Percentiles rank a stretch among this genome's conserved stretches.
These are phyloP conservation scores for Cladosporium cucumerinum DNA, from an alignment of 2,329 filamentous ascomycete species.

Conservation along the genomic window DNA sequence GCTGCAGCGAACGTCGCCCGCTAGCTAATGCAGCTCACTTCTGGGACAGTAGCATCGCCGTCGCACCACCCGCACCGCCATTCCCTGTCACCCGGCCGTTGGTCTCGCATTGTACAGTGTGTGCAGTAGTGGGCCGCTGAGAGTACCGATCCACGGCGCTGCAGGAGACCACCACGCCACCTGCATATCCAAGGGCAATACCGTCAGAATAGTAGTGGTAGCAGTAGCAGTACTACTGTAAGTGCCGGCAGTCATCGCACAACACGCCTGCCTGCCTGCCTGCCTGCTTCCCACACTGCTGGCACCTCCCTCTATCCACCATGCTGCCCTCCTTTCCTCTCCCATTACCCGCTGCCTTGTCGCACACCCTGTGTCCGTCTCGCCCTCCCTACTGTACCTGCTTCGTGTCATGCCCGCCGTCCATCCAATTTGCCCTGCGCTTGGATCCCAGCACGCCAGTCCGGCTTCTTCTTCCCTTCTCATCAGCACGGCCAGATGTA, in stretches of 20 bases:
- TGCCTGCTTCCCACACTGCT: not conserved
- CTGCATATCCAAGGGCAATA: not conserved
- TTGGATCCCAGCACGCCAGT: not conserved
- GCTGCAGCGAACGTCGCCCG: slow-evolving; percentile 5
- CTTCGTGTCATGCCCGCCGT: slow-evolving; percentile 9
- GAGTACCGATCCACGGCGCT: slow-evolving; percentile 1
- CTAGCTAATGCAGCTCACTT: not conserved
- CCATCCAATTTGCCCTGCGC: slow-evolving; percentile 15
- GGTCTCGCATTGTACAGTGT: not conserved
- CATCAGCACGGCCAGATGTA: not conserved
- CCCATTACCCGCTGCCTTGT: not conserved
- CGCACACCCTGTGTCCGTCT: slow-evolving; percentile 8
- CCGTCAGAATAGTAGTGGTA: not conserved
- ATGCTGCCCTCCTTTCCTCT: not conserved
- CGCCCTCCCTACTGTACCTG: not conserved
- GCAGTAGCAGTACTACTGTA: not conserved
- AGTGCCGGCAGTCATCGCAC: not conserved
- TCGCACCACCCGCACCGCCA: not conserved
- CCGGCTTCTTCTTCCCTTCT: slow-evolving; percentile 6
- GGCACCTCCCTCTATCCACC: not conserved
- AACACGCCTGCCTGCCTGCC: too few species aligned
- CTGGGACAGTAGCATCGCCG: not conserved
- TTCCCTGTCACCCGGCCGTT: slow-evolving; percentile 7
- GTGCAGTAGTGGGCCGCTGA: not conserved
- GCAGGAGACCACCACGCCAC: slow-evolving; percentile 1